Base-by-base conservation (phyloP, 108 stramenopile genomes). In the Mayamaea pseudoterrestris region DNA sequence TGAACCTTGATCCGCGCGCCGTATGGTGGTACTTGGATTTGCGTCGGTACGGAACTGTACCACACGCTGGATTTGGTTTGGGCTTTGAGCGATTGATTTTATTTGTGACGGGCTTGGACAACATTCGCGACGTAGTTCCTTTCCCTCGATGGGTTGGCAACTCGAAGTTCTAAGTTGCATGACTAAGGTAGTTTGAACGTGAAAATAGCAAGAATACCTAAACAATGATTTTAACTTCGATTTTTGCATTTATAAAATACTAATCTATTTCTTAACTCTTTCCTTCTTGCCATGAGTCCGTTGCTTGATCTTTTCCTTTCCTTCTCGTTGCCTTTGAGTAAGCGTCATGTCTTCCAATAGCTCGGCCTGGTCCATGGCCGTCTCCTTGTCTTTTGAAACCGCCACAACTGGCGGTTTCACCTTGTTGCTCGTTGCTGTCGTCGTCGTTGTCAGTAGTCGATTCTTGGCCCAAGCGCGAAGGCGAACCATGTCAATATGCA, bases 121-220 rank as follows among this genome's bases (percentile, higher is more conserved):
- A 83, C 61, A 83, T 88, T 45, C 55, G 86, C 2, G 86, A 88
- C 55, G 79, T 81, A n/a, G 81, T 88, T 35, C 82, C 86, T 30
- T 88, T 83, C 76, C 86, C 86, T 4, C 58, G 58, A 21, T 60
- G 58, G 58, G 58, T 50, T 27, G 50, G 50, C 7, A 60, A 60
- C 32, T 40, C 58, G 13, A 50, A 60, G 37, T 60, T 60, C 23
- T 60, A 51, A 58, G 14, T n/a, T n/a, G n/a, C n/a, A n/a, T n/a
- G 2, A 2, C 30, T 17, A 5, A 30, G n/a, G n/a, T n/a, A n/a
- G n/a, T n/a, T n/a, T n/a, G n/a, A n/a, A n/a, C n/a, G n/a, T n/a
- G n/a, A n/a, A n/a, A n/a, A n/a, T n/a, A n/a, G n/a, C n/a, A n/a
- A n/a, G n/a, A n/a, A n/a, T n/a, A n/a, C n/a, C n/a, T n/a, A n/a